Conservation (phyloP, 2,329 filamentous ascomycete species). For the Aspergillus felis region DNA sequence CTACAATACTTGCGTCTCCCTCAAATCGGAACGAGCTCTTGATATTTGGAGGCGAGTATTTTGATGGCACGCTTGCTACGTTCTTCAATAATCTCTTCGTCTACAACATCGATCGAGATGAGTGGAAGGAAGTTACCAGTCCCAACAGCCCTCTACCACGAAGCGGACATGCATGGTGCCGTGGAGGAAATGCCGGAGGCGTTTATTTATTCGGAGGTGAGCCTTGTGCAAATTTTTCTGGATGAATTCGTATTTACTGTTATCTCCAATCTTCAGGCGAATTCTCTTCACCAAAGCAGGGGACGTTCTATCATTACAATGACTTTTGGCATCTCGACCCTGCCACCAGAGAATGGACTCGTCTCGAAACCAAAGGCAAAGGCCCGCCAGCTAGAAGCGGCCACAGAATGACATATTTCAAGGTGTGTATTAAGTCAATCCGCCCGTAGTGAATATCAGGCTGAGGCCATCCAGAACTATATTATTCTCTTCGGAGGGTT, state of each 20-base stretch:
- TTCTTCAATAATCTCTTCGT: conserved; percentile 67
- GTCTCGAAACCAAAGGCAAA: conserved; percentile 68
- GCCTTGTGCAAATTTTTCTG: not conserved
- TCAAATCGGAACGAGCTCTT: conserved; percentile 83
- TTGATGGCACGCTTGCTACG: conserved; percentile 78
- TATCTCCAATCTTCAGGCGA: conserved; percentile 52
- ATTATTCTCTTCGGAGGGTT: conserved; percentile 95
- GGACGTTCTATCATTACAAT: conserved; percentile 98
- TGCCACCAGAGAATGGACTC: conserved; percentile 79
- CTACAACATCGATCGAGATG: conserved; percentile 74
- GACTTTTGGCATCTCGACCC: conserved; percentile 96
- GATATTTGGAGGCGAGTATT: conserved; percentile 92
- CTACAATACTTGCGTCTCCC: conserved; percentile 79
- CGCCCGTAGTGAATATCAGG: not conserved
- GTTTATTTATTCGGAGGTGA: conserved; percentile 83
- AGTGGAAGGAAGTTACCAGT: conserved; percentile 86
- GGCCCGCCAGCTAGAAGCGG: conserved; percentile 84
- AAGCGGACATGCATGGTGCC: conserved; percentile 91
- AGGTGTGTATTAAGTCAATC: conserved; percentile 40
- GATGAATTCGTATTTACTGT: not conserved
- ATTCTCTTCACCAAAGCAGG: conserved; percentile 94
- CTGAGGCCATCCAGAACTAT: conserved; percentile 58
- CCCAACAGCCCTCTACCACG: conserved; percentile 88
- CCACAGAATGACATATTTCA: conserved; percentile 94
- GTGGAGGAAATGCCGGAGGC: conserved; percentile 77